Percentiles rank a stretch among this genome's conserved stretches.
Conservation (phyloP, 352 stramenopile species). For the Globisporangium cylindrosporum region DNA sequence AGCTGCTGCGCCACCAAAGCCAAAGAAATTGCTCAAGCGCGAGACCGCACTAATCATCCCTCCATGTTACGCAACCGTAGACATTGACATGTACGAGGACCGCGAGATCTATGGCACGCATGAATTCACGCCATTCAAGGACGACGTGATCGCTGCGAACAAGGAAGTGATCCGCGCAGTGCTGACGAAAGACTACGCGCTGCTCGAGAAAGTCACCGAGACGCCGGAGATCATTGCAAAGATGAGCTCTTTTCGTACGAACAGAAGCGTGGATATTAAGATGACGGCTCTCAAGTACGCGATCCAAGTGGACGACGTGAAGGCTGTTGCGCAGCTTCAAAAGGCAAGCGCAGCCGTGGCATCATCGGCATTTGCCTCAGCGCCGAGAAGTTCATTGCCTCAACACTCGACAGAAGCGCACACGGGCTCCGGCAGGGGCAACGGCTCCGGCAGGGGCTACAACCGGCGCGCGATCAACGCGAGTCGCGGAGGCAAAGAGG, state of each 20-base stretch:
- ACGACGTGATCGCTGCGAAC: constrained; percentile 50
- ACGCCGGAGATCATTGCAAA: constrained; percentile 40
- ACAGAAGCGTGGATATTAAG: constrained; percentile 39
- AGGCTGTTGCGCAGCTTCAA: constrained; percentile 34
- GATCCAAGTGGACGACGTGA: constrained; percentile 59
- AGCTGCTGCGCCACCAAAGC: neutral
- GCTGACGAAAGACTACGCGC: constrained; percentile 59
- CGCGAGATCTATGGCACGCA: constrained; percentile 49
- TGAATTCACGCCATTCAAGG: constrained; percentile 28
- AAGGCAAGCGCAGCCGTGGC: constrained; percentile 29
- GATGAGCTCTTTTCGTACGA: constrained; percentile 47
- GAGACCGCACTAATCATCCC: constrained; percentile 43
- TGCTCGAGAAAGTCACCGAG: constrained; percentile 57
- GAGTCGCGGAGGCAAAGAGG: constrained; percentile 71
- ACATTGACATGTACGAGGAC: constrained; percentile 53
- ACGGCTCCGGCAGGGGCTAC: too few species aligned
- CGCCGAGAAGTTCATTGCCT: constrained; percentile 49
- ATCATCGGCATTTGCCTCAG: constrained; percentile 37
- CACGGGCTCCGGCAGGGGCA: constrained; percentile 62
- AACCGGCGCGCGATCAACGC: constrained; percentile 78
- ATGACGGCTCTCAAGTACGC: constrained; percentile 59
- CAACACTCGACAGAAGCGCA: constrained; percentile 72
- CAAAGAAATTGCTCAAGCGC: constrained; percentile 26
- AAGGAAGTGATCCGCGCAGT: constrained; percentile 71
- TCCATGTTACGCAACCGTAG: constrained; percentile 41